Evolutionary conservation across 2,329 filamentous ascomycete species (phyloP).

Genomic region (Plenodomus lindquistii): DNA sequence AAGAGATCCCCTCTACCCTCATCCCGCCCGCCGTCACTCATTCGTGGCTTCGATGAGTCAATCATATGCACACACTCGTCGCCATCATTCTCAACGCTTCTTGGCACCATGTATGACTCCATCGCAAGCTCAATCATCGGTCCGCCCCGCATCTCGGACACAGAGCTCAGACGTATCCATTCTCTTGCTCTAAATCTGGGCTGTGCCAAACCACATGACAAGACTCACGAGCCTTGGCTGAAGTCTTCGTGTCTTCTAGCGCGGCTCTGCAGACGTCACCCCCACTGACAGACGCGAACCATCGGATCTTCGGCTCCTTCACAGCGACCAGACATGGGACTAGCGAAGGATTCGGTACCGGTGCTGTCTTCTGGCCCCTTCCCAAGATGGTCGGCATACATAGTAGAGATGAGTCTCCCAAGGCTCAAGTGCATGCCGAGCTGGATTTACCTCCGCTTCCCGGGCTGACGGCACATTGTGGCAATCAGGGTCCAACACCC

Average conservation of each 20-base stretch:
- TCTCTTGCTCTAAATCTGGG: constrained; percentile 10
- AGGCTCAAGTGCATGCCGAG: constrained; percentile 11
- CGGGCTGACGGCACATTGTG: constrained; percentile 9
- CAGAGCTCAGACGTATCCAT: constrained; percentile 5
- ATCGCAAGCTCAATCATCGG: constrained; percentile 14
- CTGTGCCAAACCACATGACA: constrained; percentile 1
- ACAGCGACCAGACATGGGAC: constrained; percentile 16
- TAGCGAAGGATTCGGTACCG: constrained; percentile 6
- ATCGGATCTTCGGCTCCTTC: constrained; percentile 17
- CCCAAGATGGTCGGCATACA: not conserved
- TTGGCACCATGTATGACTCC: constrained; percentile 24
- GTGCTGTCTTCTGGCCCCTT: not conserved
- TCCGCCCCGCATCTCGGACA: constrained; percentile 23
- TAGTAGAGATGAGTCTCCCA: constrained; percentile 2
- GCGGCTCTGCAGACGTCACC: constrained; percentile 36
- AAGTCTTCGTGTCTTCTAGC: constrained; percentile 20
- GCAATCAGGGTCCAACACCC: constrained; percentile 1
- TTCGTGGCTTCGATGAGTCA: constrained; percentile 19
- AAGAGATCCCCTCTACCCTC: not conserved
- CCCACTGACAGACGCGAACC: constrained; percentile 17
- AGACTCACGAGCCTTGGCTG: constrained; percentile 14
- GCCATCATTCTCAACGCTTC: constrained; percentile 4
- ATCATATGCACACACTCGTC: constrained; percentile 4
- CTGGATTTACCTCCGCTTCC: constrained; percentile 6
- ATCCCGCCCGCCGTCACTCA: constrained; percentile 1